Base-by-base conservation (phyloP, 2,329 filamentous ascomycete genomes). In the Allantophomopsis cytisporea region DNA sequence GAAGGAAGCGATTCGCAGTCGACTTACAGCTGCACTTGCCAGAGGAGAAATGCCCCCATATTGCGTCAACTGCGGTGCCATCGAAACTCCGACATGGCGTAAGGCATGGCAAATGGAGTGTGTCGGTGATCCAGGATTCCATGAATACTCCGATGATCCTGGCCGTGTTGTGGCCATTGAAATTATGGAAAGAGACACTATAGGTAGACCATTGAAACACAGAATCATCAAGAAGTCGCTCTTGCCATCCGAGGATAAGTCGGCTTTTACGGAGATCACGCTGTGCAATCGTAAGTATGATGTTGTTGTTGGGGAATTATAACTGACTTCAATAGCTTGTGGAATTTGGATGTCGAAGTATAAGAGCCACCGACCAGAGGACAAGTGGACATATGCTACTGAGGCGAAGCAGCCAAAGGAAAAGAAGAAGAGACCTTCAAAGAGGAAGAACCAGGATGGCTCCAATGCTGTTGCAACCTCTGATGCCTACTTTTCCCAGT, bases 31-130 rank as follows among this genome's bases (percentile, higher is more conserved):
- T 31, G 76, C 76, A 0, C 78, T 96, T 39, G 69, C 70, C n/a
- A 76, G 76, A 40, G 91, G 91, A 5, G 74, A 87, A 47, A 81
- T 88, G 67, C 91, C 91, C 1, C 80, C 82, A 1, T 96, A 80
- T 53, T 98, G 91, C 57, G 75, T 75, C 46, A 94, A 96, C 51
- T 98, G 91, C 51, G 91, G 91, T 5, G 83, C 87, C 6, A 94
- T 98, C 41, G 84, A 96, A 51, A 98, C 91, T 1, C 85, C 89
- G 0, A 95, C 89, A 0, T 98, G 91, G 91, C 79, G 91, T 43
- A 91, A 89, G 53, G 85, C 91, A 11, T 95, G 82, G 70, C 77
- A 78, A n/a, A 85, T 86, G 52, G 69, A 83, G 7, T 69, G 80
- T 35, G 64, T 74, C 13, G 87, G 85, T 1, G 69, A 70, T 23